Percentiles rank a stretch among this genome's conserved stretches.
Conservation (phyloP, 2,329 filamentous ascomycete genomes). For the Aspergillus aculeatinus region DNA sequence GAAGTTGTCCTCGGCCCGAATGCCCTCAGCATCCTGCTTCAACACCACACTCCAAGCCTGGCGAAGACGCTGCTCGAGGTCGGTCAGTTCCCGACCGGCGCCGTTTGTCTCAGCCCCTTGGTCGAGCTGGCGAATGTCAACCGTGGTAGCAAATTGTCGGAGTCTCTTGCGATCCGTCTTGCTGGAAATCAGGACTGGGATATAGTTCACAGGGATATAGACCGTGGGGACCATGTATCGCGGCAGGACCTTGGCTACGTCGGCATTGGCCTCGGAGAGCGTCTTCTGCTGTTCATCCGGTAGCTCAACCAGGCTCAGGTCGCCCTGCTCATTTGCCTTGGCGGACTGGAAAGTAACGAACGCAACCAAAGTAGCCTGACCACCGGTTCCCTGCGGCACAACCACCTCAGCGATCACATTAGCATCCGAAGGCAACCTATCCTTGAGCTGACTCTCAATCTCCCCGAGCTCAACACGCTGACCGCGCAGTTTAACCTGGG, state of each 20-base stretch:
- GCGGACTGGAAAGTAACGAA: slow-evolving; percentile 30
- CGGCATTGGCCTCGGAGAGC: slow-evolving; percentile 24
- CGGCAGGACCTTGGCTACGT: slow-evolving; percentile 29
- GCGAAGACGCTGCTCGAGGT: slow-evolving; percentile 33
- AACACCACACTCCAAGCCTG: slow-evolving; percentile 36
- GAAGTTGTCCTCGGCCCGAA: slow-evolving; percentile 41
- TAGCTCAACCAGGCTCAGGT: slow-evolving; percentile 16
- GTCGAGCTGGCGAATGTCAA: slow-evolving; percentile 34
- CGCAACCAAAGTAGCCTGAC: slow-evolving; percentile 32
- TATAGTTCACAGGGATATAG: slow-evolving; percentile 44
- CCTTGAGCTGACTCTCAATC: slow-evolving; percentile 39
- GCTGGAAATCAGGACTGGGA: slow-evolving; percentile 46
- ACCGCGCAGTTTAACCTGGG: slow-evolving; percentile 44
- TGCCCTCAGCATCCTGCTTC: slow-evolving; percentile 31
- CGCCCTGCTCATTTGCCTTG: slow-evolving; percentile 19
- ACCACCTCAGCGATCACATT: slow-evolving; percentile 53
- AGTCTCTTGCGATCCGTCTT: slow-evolving; percentile 46
- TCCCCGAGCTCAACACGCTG: slow-evolving; percentile 47
- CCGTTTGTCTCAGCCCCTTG: slow-evolving; percentile 15
- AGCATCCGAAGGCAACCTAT: slow-evolving; percentile 27
- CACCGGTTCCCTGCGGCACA: slow-evolving; percentile 26
- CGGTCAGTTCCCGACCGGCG: slow-evolving; percentile 28
- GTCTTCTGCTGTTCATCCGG: slow-evolving; percentile 17
- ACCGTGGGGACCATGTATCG: slow-evolving; percentile 40
- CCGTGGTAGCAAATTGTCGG: slow-evolving; percentile 34